A percentile compares a stretch with the other conserved stretches of the same genome.
Conservation (phyloP, 179 eudicot species). For the Beta lomatogona region DNA sequence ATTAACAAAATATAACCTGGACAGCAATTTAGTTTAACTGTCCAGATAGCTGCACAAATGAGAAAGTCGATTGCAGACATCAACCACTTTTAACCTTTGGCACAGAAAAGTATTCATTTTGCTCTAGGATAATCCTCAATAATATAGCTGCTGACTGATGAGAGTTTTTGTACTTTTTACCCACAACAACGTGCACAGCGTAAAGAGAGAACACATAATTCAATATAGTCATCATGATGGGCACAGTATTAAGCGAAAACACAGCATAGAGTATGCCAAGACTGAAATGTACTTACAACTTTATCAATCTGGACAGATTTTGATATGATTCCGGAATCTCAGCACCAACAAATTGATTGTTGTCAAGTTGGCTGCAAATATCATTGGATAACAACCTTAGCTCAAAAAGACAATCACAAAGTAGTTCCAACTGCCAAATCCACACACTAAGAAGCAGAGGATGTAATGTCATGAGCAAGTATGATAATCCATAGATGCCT, state of each 20-base stretch:
- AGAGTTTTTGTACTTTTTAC: background rate
- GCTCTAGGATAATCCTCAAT: constrained; percentile 7
- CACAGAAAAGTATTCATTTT: background rate
- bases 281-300: constrained; percentile 46
- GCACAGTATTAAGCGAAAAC: background rate
- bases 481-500: background rate
- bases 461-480: background rate
- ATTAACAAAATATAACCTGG: background rate
- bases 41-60: background rate
- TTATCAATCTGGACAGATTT: constrained; percentile 51
- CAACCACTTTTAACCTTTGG: background rate
- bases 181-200: constrained; percentile 4
- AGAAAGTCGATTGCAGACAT: background rate
- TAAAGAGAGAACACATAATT: background rate
- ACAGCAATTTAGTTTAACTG: background rate
- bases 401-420: constrained; percentile 18
- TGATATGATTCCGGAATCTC: constrained; percentile 55
- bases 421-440: background rate
- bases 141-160: background rate
- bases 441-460: background rate
- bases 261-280: constrained; percentile 8
- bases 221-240: background rate
- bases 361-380: constrained; percentile 64
- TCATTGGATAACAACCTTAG: background rate
- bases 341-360: constrained; percentile 49